Conservation (phyloP, 176 grass and related monocot species). For the maize (Zea mays) region DNA sequence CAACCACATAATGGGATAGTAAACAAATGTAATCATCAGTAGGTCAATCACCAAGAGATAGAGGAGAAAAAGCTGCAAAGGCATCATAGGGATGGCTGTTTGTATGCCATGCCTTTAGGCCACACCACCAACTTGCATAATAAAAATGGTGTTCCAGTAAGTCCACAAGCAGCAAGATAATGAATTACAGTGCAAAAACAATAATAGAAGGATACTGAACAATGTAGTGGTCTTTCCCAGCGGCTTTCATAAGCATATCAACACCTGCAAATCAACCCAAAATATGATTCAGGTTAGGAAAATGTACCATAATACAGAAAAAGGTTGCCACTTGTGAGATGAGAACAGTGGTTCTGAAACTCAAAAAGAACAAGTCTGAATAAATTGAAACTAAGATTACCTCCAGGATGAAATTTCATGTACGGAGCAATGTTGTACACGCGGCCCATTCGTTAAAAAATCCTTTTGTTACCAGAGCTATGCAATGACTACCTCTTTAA, state of each 20-base stretch:
- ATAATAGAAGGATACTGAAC: slow-evolving; percentile 91
- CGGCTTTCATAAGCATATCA: slow-evolving; percentile 95
- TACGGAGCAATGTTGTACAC: slow-evolving; percentile 94
- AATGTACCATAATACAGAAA: slow-evolving; percentile 26
- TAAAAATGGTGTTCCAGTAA: slow-evolving; percentile 14
- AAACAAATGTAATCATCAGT: not conserved
- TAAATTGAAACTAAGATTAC: slow-evolving; percentile 38
- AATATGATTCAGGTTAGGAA: slow-evolving; percentile 11
- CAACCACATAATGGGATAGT: not conserved
- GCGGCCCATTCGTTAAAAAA: slow-evolving; percentile 22
- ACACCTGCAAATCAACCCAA: slow-evolving; percentile 57
- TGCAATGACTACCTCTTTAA: too few relatives aligned
- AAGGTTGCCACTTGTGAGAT: not conserved
- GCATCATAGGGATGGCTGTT: not conserved
- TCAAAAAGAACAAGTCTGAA: slow-evolving; percentile 4
- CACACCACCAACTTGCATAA: slow-evolving; percentile 5
- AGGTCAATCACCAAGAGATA: slow-evolving; percentile 14
- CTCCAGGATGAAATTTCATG: slow-evolving; percentile 98
- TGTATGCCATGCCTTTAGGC: not conserved
- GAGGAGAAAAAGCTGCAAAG: not conserved
- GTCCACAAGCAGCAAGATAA: not conserved
- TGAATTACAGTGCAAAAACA: slow-evolving; percentile 1
- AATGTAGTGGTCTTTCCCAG: slow-evolving; percentile 89
- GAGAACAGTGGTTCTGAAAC: not conserved
- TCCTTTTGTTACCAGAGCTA: too few relatives aligned